Evolutionary conservation across 306 rosid species (phyloP).

Genomic region (Pyrus communis): DNA sequence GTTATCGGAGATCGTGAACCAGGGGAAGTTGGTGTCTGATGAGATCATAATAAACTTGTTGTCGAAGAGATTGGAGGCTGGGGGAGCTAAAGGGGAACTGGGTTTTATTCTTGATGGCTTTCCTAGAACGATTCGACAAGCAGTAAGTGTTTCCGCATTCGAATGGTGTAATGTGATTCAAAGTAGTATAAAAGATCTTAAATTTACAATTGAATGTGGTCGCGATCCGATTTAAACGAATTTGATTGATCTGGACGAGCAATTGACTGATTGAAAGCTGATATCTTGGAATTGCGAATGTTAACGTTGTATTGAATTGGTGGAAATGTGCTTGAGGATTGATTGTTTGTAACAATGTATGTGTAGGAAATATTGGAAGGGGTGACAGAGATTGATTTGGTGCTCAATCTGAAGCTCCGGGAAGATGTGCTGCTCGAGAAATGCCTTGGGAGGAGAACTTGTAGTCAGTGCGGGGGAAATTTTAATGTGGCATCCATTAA

Average conservation of each 20-base stretch:
- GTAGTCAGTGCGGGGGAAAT: slow-evolving; percentile 73
- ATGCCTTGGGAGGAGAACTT: slow-evolving; percentile 90
- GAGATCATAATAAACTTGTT: slow-evolving; percentile 73
- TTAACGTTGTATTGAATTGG: background rate
- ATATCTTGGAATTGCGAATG: background rate
- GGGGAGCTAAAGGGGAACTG: slow-evolving; percentile 62
- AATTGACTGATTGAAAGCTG: background rate
- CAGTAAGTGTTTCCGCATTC: slow-evolving; percentile 48
- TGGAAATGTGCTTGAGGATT: background rate
- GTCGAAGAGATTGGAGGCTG: slow-evolving; percentile 74
- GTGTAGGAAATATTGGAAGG: slow-evolving; percentile 82
- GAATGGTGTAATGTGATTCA: background rate
- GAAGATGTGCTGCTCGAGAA: slow-evolving; percentile 86
- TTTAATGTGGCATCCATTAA: slow-evolving; percentile 80
- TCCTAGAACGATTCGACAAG: slow-evolving; percentile 88
- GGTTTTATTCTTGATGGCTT: slow-evolving; percentile 99
- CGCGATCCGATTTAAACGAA: background rate
- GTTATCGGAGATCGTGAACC: slow-evolving; percentile 85
- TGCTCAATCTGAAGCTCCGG: slow-evolving; percentile 77
- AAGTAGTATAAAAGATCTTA: background rate
- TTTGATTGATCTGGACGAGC: background rate
- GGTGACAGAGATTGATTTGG: slow-evolving; percentile 81
- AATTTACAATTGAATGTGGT: background rate
- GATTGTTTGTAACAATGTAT: background rate
- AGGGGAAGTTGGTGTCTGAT: slow-evolving; percentile 88